Conservation (phyloP, 2,329 filamentous ascomycete species). For the Pseudogymnoascus sp. region DNA sequence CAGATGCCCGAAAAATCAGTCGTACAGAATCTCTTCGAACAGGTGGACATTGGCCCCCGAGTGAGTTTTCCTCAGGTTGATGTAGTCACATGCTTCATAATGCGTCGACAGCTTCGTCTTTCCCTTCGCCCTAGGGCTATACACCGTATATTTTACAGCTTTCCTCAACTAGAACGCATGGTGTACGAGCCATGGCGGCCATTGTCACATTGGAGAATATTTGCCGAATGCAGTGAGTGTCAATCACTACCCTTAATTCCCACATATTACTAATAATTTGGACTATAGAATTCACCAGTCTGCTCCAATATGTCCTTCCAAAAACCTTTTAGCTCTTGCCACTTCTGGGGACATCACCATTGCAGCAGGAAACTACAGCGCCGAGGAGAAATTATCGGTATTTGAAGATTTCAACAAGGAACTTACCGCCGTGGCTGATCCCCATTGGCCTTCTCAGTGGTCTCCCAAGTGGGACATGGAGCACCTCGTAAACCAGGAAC, state of each 20-base stretch:
- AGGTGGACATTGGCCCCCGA: constrained; percentile 15
- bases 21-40: constrained; percentile 17
- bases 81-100: constrained; percentile 25
- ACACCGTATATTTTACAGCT: constrained; percentile 17
- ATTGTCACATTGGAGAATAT: not conserved
- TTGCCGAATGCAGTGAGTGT: too few relatives aligned
- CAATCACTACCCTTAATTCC: too few relatives aligned
- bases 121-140: constrained; percentile 16
- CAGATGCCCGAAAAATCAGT: too few relatives aligned
- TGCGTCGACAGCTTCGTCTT: constrained; percentile 30
- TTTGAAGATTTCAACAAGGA: not conserved
- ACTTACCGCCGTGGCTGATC: not conserved
- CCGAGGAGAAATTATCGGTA: not conserved
- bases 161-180: constrained; percentile 25
- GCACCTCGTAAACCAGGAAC: too few relatives aligned
- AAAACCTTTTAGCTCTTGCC: too few relatives aligned
- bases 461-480: too few relatives aligned
- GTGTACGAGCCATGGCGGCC: constrained; percentile 28
- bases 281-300: too few relatives aligned
- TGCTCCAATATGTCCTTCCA: too few relatives aligned
- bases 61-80: constrained; percentile 11
- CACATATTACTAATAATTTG: too few relatives aligned
- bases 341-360: not conserved
- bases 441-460: too few relatives aligned
- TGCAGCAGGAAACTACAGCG: too few relatives aligned